Evolutionary conservation across 2,329 filamentous ascomycete species (phyloP).

Genomic region (Venturia aucupariae): DNA sequence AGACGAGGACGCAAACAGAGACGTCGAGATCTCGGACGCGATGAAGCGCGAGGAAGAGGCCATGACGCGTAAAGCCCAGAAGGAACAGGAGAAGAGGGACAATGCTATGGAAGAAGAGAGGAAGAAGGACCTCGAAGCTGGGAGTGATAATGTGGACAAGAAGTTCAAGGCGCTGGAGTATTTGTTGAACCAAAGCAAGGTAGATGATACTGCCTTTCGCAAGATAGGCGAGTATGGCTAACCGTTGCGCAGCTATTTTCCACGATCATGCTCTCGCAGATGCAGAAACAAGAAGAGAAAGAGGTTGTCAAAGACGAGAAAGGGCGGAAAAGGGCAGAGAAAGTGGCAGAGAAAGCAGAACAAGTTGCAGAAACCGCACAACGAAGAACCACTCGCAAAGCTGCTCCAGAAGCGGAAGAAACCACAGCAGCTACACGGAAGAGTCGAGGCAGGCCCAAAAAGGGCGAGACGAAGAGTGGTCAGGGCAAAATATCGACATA

Average conservation of each 20-base stretch:
- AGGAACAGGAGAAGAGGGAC: conserved; percentile 37
- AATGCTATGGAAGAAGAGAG: conserved; percentile 35
- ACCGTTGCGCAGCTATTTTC: conserved; percentile 33
- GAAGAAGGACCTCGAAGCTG: conserved; percentile 37
- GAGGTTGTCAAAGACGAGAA: conserved; percentile 37
- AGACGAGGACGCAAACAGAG: background rate
- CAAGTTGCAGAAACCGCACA: conserved; percentile 37
- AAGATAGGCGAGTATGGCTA: background rate
- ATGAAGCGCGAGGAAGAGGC: conserved; percentile 39
- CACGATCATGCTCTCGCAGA: conserved; percentile 43
- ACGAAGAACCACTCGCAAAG: conserved; percentile 34
- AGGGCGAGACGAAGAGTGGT: conserved; percentile 22
- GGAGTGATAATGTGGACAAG: conserved; percentile 36
- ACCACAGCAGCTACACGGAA: background rate
- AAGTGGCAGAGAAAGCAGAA: conserved; percentile 39
- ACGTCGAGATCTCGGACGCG: conserved; percentile 20
- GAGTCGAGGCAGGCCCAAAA: conserved; percentile 31
- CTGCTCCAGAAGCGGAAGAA: conserved; percentile 19
- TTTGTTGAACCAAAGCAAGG: conserved; percentile 43
- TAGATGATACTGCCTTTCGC: conserved; percentile 12
- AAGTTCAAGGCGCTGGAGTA: conserved; percentile 45
- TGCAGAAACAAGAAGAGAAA: conserved; percentile 42
- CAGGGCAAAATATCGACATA: conserved; percentile 45
- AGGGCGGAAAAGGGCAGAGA: conserved; percentile 35
- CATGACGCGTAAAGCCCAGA: conserved; percentile 34